phyloP scores from a whole-genome alignment of 106 monocot species.

The Narthecium ossifragum region DNA sequence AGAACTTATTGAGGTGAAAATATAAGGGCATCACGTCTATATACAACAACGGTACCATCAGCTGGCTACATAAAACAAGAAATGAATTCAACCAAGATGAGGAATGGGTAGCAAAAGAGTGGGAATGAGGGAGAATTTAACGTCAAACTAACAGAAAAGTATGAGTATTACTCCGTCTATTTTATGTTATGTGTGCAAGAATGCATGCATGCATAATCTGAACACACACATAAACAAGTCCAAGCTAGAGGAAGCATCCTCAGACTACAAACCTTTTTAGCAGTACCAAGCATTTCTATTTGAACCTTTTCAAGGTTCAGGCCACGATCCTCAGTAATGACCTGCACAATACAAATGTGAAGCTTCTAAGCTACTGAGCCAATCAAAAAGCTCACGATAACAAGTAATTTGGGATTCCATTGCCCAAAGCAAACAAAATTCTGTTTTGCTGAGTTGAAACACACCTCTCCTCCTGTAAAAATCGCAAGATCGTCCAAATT shows the following conservation, averaged over 20 bases:
- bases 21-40: no score
- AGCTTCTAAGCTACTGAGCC: not conserved
- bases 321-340: constrained; percentile 73
- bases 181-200: no score
- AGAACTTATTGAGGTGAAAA: no score
- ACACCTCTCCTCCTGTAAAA: constrained; percentile 87
- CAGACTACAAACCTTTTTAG: constrained; percentile 74
- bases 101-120: no score
- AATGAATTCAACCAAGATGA: no score
- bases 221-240: no score
- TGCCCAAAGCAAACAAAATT: not conserved
- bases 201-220: no score
- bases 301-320: constrained; percentile 60
- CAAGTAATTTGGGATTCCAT: not conserved
- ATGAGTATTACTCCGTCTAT: no score
- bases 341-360: constrained; percentile 29
- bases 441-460: constrained; percentile 2
- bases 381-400: not conserved
- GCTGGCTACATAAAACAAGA: no score
- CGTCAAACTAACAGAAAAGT: no score
- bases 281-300: constrained; percentile 86
- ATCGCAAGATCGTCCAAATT: constrained; percentile 93
- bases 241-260: not conserved
- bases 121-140: no score
- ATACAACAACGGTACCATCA: no score